A percentile compares a stretch with the other conserved stretches of the same genome.
Evolutionary conservation across 2,329 filamentous ascomycete genomes (phyloP).

Genomic region (Botrytis sinoallii): DNA sequence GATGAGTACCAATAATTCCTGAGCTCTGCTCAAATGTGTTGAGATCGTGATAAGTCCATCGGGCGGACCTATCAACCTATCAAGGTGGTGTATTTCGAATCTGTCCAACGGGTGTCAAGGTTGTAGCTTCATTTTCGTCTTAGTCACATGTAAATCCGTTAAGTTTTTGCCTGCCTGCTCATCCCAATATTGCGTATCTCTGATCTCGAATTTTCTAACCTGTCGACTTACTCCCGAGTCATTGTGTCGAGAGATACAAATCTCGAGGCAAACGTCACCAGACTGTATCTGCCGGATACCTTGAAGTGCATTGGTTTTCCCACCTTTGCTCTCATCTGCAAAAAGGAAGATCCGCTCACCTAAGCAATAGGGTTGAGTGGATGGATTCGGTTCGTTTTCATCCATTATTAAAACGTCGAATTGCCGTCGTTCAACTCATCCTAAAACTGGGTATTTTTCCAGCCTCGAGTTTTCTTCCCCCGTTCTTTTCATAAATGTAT

Average conservation of each 20-base stretch:
- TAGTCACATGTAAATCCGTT: neutral
- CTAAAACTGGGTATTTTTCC: neutral
- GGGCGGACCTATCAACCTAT: neutral
- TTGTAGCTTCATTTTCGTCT: neutral
- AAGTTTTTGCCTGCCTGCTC: neutral
- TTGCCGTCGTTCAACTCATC: neutral
- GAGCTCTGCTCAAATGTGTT: neutral
- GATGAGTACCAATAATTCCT: neutral
- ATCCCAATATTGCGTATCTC: neutral
- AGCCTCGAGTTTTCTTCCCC: neutral
- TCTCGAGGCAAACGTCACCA: neutral
- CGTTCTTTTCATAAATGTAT: neutral
- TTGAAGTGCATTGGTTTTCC: neutral
- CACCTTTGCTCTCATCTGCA: neutral
- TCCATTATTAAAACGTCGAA: neutral
- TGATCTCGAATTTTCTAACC: neutral
- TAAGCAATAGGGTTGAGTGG: neutral
- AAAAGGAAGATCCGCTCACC: neutral
- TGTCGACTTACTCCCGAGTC: neutral
- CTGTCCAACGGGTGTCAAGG: neutral
- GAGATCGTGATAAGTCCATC: neutral
- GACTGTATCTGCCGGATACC: neutral
- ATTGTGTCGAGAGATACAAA: neutral
- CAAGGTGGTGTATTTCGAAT: neutral
- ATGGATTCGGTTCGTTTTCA: neutral